Percentiles rank a stretch among this genome's conserved stretches.
These are phyloP conservation scores for Daldinia loculata DNA, from an alignment of 495 filamentous ascomycete species.

Conservation along the genomic window DNA sequence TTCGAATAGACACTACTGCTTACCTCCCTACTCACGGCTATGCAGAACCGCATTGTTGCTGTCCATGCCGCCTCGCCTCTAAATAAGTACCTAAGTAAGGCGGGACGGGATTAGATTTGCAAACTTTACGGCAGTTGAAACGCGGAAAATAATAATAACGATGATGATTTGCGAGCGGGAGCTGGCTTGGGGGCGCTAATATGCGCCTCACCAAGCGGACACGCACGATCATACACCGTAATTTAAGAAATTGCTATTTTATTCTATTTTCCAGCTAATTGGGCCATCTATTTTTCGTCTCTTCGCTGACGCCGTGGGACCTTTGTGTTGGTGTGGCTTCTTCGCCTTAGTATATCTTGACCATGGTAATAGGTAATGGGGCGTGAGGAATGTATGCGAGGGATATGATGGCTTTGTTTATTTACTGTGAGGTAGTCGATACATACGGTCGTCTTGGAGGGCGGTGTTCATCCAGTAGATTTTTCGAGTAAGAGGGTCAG, in stretches of 20 bases:
- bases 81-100: neutral
- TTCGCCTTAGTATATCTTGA: neutral
- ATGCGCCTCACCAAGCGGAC: constrained; percentile 11
- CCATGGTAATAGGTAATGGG: neutral
- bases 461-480: neutral
- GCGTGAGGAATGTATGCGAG: neutral
- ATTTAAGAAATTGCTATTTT: neutral
- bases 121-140: neutral
- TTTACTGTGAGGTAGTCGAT: neutral
- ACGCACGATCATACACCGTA: neutral
- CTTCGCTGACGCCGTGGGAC: too few species aligned
- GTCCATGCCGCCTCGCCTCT: neutral
- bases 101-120: neutral
- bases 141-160: neutral
- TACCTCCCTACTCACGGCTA: constrained; percentile 10
- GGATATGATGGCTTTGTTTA: neutral
- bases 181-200: constrained; percentile 18
- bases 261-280: too few species aligned
- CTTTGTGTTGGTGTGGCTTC: too few species aligned
- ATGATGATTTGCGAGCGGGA: neutral
- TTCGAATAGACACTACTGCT: neutral
- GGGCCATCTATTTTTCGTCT: too few species aligned
- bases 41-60: neutral
- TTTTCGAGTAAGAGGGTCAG: neutral
- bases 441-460: neutral